Evolutionary conservation across 495 filamentous ascomycete species (phyloP).

Genomic region (Bombardia bombarda): DNA sequence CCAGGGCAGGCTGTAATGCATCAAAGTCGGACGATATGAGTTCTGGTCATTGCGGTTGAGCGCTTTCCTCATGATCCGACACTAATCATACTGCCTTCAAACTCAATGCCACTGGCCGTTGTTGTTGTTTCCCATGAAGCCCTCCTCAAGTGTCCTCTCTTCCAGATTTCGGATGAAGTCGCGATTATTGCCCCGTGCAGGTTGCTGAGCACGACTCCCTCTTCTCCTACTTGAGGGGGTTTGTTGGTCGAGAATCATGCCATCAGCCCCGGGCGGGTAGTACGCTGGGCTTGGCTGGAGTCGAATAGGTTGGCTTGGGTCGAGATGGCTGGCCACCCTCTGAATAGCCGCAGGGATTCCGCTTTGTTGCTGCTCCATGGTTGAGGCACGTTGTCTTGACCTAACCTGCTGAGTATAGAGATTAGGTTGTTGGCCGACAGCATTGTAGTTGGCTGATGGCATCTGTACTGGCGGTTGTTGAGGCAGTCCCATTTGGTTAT

Average conservation of each 20-base stretch:
- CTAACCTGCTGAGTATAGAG: constrained; percentile 72
- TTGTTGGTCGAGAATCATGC: constrained; percentile 46
- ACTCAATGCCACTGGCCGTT: constrained; percentile 49
- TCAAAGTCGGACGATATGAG: too few relatives aligned
- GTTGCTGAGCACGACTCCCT: constrained; percentile 62
- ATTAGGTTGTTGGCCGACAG: constrained; percentile 46
- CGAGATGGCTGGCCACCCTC: constrained; percentile 91
- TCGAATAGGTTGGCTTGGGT: constrained; percentile 89
- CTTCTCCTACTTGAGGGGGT: constrained; percentile 62
- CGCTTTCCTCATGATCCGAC: too few relatives aligned
- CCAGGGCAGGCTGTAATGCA: too few relatives aligned
- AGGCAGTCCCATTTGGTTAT: constrained; percentile 69
- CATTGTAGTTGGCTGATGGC: constrained; percentile 61
- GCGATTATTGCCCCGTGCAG: constrained; percentile 57
- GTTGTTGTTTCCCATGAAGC: constrained; percentile 42
- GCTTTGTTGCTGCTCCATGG: constrained; percentile 86
- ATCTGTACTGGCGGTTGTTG: constrained; percentile 57
- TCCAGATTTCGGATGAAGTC: constrained; percentile 93
- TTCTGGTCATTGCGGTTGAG: too few relatives aligned
- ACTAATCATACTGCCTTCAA: too few relatives aligned
- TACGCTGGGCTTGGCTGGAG: constrained; percentile 95
- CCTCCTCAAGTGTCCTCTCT: constrained; percentile 87
- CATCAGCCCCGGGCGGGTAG: constrained; percentile 92
- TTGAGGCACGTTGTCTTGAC: constrained; percentile 81
- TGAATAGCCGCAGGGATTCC: constrained; percentile 91